Evolutionary conservation across 140 eudicot species (phyloP), one percentile per base, ranked within the genome.

Genomic region (Stevia rebaudiana): DNA sequence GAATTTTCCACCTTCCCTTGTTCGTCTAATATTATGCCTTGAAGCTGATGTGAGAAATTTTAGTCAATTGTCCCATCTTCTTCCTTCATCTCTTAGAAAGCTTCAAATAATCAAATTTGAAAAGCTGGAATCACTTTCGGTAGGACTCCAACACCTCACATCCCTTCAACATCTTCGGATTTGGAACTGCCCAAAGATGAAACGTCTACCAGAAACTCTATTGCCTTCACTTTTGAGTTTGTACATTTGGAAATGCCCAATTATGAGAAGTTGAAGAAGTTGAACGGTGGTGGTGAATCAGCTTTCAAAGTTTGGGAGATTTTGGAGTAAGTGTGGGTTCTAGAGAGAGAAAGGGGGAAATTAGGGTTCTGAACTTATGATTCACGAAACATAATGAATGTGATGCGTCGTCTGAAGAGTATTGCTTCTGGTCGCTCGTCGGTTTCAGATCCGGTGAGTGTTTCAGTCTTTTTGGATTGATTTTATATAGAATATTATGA

Each of bases 341-440:
- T n/a, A n/a, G n/a, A n/a, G n/a, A n/a, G n/a, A n/a, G n/a, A 65
- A 10, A 59, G 39, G 57, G 39, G 48, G 23, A 23, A 13, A 37
- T 72, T 72, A 76, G 78, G 73, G 81, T 67, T 75, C 60, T 3
- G 15, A 40, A 1, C 1, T 55, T 13, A 24, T 73, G 68, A 53
- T 77, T 56, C 48, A 6, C 48, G 74, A 67, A 74, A 48, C 65
- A 71, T 36, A 44, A 84, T 88, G 96, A 88, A 91, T 75, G 88
- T 85, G 70, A 84, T 90, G 94, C 94, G 97, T 59, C 86, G 98
- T 63, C 70, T 90, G 61, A 90, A 90, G 78, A 90, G 91, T 80
- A 78, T 90, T 46, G 91, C 98, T 76, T 87, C 98, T 30, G 97
- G 95, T 53, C 85, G 96, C 23, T 56, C 90, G 42, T 90, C 95